Evolutionary conservation across 352 stramenopile species (phyloP), one percentile per base, ranked within the genome.

Genomic region (Phytophthora pistaciae): DNA sequence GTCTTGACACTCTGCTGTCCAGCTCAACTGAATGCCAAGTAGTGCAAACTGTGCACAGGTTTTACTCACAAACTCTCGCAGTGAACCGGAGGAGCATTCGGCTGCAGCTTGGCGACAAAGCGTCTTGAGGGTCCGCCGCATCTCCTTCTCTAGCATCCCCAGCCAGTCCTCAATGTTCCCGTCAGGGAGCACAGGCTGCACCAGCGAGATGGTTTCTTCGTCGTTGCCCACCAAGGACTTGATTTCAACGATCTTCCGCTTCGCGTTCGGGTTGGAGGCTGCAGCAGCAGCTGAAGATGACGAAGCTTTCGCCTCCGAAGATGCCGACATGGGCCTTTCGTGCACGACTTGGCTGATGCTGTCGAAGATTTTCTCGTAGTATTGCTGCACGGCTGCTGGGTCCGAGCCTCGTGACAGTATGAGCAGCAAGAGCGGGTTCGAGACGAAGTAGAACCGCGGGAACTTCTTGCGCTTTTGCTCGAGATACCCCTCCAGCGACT

Each of bases 391-490:
- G 0, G 82, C 82, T 11, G 76, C 64, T 0, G 89, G 87, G 58
- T 98, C 91, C 0, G 88, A 96, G 8, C 92, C 92, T 58, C 93
- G 86, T 23, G 87, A 96, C 7, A 98, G 70, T 50, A 98, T 95
- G n/a, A 94, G 72, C 8, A 98, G 79, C 48, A 98, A 66, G 1
- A 97, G 78, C n/a, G 92, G 89, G 60, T 98, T 98, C 1, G 91
- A 97, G 1, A 98, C 92, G 48, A 98, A 98, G 78, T 98, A 98
- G 68, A 98, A 98, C 10, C 93, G 84, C 13, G 92, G 92, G 70
- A 97, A 97, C 68, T 93, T 96, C 64, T 90, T 91, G 20, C 93
- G 78, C 66, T 98, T 98, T 54, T 97, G 91, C 79, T 97, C 91
- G 56, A 98, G 70, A 75, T 98, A 98, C 0, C 91, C 91, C 66